These are phyloP conservation scores for Russula virescens DNA, from an alignment of 768 basidiomycete genomes.

Conservation along the genomic window DNA sequence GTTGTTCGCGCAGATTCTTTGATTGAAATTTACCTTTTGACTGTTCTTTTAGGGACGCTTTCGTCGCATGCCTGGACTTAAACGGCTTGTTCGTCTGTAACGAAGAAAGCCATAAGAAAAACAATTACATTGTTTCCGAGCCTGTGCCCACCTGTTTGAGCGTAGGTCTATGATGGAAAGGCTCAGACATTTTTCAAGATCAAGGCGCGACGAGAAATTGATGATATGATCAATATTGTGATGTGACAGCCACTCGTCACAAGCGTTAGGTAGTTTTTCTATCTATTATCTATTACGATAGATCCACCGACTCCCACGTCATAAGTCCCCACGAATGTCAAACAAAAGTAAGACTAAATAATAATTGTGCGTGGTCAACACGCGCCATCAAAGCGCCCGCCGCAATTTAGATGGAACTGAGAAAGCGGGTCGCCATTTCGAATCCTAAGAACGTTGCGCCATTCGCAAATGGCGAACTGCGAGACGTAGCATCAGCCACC, in stretches of 20 bases:
- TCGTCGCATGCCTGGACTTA: conserved; percentile 88
- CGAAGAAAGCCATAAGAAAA: conserved; percentile 1
- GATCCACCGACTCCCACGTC: background rate
- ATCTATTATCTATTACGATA: background rate
- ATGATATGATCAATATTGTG: background rate
- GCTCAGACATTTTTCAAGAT: conserved; percentile 33
- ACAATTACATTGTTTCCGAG: conserved; percentile 2
- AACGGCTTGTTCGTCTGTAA: conserved; percentile 81
- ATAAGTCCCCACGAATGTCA: background rate
- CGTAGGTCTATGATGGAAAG: conserved; percentile 68
- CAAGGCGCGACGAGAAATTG: too few relatives aligned
- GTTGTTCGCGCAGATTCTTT: background rate
- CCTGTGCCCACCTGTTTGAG: conserved; percentile 65
- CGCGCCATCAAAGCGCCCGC: background rate
- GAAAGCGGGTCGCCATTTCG: conserved; percentile 78
- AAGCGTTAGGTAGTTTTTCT: too few relatives aligned
- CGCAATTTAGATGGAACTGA: conserved; percentile 35
- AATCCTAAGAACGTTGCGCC: conserved; percentile 96
- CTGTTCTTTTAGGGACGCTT: conserved; percentile 74
- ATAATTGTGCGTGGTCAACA: conserved; percentile 10
- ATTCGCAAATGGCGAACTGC: conserved; percentile 90
- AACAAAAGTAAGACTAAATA: background rate
- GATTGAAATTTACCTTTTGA: conserved; percentile 66
- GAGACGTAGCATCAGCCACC: conserved; percentile 7
- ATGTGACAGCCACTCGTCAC: conserved; percentile 13